Conservation (phyloP, 1,139 yeast species). For the Sugiyamaella japonica region DNA sequence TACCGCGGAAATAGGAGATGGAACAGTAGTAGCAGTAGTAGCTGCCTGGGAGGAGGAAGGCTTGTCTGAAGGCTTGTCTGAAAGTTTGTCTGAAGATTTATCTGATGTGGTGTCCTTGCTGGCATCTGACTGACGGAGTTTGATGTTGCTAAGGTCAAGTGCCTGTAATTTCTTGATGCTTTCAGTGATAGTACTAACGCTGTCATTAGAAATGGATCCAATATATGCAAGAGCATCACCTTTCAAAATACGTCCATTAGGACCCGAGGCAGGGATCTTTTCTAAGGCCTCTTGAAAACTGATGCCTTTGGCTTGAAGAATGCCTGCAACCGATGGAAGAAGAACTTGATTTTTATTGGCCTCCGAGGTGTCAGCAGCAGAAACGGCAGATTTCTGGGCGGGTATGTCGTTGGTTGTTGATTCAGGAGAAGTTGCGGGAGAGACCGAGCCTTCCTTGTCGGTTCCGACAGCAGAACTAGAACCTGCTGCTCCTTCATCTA, state of each 20-base stretch:
- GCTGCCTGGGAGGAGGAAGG: background rate
- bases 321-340: constrained; percentile 76
- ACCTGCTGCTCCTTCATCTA: constrained; percentile 34
- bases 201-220: constrained; percentile 63
- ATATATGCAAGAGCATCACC: constrained; percentile 88
- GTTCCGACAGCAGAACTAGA: constrained; percentile 12
- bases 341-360: constrained; percentile 65
- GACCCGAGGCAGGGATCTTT: constrained; percentile 83
- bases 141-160: constrained; percentile 67
- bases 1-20: constrained; percentile 25
- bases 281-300: constrained; percentile 66
- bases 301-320: constrained; percentile 62
- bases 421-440: no score
- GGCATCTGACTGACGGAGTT: constrained; percentile 28
- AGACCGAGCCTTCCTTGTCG: constrained; percentile 20
- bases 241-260: constrained; percentile 79
- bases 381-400: background rate
- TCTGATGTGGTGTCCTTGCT: background rate
- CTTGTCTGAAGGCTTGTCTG: no score
- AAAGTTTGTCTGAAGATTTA: no score
- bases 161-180: constrained; percentile 60
- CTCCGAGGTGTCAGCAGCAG: constrained; percentile 18
- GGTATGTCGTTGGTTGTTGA: no score
- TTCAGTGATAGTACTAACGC: constrained; percentile 54
- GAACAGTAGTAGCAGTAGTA: constrained; percentile 26